These are phyloP conservation scores for Incumbomyces delicatus DNA, from an alignment of 2,329 filamentous ascomycete species.

Conservation along the genomic window DNA sequence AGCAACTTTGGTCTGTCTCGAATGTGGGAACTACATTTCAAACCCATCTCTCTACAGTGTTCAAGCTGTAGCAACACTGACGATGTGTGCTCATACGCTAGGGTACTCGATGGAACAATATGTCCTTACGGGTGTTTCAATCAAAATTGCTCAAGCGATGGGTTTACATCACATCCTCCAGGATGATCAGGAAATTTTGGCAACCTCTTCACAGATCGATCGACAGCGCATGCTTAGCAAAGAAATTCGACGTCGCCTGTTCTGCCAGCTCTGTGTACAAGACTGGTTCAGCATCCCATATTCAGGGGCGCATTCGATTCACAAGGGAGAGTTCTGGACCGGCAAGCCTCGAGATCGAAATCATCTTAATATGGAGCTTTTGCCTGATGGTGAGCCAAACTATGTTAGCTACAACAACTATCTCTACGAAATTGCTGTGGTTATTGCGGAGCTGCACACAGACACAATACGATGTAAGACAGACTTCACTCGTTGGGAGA, in stretches of 20 bases:
- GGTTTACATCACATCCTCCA: constrained; percentile 33
- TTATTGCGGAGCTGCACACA: constrained; percentile 30
- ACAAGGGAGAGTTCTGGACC: constrained; percentile 28
- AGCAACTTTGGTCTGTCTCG: constrained; percentile 36
- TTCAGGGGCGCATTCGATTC: constrained; percentile 29
- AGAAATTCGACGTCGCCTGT: constrained; percentile 31
- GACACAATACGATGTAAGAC: constrained; percentile 26
- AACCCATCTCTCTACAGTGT: constrained; percentile 33
- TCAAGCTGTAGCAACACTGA: constrained; percentile 39
- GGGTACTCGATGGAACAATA: constrained; percentile 40
- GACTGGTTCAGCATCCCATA: constrained; percentile 36
- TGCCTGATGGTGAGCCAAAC: constrained; percentile 21
- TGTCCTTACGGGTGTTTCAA: constrained; percentile 35
- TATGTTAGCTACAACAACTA: constrained; percentile 29
- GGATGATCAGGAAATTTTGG: not conserved
- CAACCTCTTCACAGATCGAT: not conserved
- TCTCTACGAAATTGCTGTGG: constrained; percentile 30
- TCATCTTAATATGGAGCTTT: constrained; percentile 24
- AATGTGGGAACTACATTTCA: constrained; percentile 37
- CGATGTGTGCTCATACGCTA: constrained; percentile 40
- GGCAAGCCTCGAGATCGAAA: constrained; percentile 27
- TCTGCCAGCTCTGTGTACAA: constrained; percentile 31
- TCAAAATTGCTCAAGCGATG: constrained; percentile 39
- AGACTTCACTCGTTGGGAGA: constrained; percentile 31
- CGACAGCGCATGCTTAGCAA: constrained; percentile 8